These are phyloP conservation scores for Platanthera zijinensis DNA, from an alignment of 106 monocot species.

Conservation along the genomic window DNA sequence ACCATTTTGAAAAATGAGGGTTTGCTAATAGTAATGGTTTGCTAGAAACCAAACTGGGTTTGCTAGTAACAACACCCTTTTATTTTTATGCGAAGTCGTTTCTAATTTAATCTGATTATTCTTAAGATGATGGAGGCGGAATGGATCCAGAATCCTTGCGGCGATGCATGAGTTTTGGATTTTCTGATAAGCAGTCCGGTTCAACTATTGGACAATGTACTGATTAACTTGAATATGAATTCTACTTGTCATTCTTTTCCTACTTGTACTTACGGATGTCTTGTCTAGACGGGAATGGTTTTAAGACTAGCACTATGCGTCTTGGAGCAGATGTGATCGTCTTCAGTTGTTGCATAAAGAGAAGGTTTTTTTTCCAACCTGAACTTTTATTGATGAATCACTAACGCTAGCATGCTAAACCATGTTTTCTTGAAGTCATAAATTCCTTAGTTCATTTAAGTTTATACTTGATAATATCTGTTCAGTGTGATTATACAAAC, in stretches of 20 bases:
- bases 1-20: no score
- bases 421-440: not conserved
- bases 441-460: not conserved
- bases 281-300: conserved; percentile 85
- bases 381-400: not conserved
- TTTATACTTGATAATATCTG: not conserved
- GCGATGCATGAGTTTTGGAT: conserved; percentile 90
- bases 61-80: no score
- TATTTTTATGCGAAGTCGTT: not conserved
- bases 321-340: conserved; percentile 88
- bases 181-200: conserved; percentile 70
- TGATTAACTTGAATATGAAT: conserved; percentile 1
- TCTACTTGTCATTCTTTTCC: not conserved
- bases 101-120: not conserved
- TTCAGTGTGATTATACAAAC: not conserved
- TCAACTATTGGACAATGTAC: conserved; percentile 85
- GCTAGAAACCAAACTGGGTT: no score
- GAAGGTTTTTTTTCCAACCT: not conserved
- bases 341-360: conserved; percentile 50
- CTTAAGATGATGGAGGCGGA: conserved; percentile 85
- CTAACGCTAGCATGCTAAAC: not conserved
- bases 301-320: conserved; percentile 97
- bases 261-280: not conserved
- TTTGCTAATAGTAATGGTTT: no score
- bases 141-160: conserved; percentile 78